Conservation (phyloP, 1,284 basidiomycete genomes). For the Trametes pubescens region DNA sequence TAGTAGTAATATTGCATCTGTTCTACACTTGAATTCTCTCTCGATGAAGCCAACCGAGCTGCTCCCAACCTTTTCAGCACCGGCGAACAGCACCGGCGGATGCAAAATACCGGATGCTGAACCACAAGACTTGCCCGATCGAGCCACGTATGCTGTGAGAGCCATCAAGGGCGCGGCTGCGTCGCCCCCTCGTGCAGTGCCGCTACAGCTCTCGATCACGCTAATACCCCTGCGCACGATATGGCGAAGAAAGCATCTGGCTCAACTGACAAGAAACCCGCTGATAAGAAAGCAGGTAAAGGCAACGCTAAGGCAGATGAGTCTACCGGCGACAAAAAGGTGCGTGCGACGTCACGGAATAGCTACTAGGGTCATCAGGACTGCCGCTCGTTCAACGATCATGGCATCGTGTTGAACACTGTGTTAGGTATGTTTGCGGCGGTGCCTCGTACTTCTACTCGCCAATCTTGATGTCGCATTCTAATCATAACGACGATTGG, state of each 20-base stretch:
- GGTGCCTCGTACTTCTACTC: neutral
- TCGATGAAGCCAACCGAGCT: too few relatives aligned
- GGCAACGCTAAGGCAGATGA: constrained; percentile 44
- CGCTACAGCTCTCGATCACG: neutral
- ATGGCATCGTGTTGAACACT: constrained; percentile 7
- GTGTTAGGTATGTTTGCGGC: neutral
- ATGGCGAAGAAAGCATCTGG: constrained; percentile 63
- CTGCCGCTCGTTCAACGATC: neutral
- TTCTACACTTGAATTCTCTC: too few relatives aligned
- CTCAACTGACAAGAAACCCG: constrained; percentile 45
- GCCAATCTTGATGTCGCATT: neutral
- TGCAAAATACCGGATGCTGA: neutral
- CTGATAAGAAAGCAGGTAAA: constrained; percentile 51
- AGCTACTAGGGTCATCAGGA: neutral
- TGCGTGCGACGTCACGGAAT: neutral
- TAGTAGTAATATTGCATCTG: too few relatives aligned
- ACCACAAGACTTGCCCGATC: constrained; percentile 13
- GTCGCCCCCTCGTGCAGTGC: neutral
- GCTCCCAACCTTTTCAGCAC: too few relatives aligned
- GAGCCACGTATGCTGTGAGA: neutral
- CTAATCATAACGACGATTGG: neutral
- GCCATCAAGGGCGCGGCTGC: neutral
- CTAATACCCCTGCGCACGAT: neutral
- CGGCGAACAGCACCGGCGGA: neutral
- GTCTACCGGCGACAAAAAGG: constrained; percentile 42